Base-by-base conservation (phyloP, 2,329 filamentous ascomycete genomes). In the Emmonsia crescens region DNA sequence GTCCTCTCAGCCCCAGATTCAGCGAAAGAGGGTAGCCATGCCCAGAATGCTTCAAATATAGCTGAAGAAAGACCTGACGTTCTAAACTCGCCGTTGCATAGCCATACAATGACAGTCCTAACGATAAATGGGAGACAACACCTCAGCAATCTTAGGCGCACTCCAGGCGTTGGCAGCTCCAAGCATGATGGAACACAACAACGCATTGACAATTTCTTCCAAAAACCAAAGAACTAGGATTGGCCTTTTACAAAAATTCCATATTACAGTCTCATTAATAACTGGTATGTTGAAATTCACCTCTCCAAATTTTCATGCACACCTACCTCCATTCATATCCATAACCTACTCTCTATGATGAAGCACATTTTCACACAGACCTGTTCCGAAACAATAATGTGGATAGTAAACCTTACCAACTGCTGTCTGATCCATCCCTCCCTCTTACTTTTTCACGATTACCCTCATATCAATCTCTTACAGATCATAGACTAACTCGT, bases 201-300 rank as follows among this genome's bases (percentile, higher is more conserved):
- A 69, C 90, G 83, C 21, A 82, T 96, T 67, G 85, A 89, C 54
- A 82, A 82, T 0, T 96, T 94, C 77, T 92, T 96, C 74, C 85
- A 86, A n/a, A 52, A 33, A 6, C 49, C 49, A 69, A 82, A 82
- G 70, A 56, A 51, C 48, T 63, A 57, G 14, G 24, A 21, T 29
- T 52, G 19, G 14, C 27, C 27, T 31, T 2, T 9, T 33, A 52
- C 16, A 19, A 52, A 52, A 6, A 16, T 33, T 8, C n/a, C 27
- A 31, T 33, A 9, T 27, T 33, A 12, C 33, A 31, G 19, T n/a
- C 52, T 61, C 21, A 40, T 33, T 33, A 19, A 16, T 58, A 57
- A 63, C 59, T 52, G 48, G 62, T 63, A 63, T 63, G 52, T 60
- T 38, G 49, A 49, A 60, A 36, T 61, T 52, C 33, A 8, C 61